A percentile compares a stretch with the other conserved stretches of the same genome.
These are phyloP conservation scores for Monascus purpureus DNA, from an alignment of 495 filamentous ascomycete genomes.

Conservation along the genomic window DNA sequence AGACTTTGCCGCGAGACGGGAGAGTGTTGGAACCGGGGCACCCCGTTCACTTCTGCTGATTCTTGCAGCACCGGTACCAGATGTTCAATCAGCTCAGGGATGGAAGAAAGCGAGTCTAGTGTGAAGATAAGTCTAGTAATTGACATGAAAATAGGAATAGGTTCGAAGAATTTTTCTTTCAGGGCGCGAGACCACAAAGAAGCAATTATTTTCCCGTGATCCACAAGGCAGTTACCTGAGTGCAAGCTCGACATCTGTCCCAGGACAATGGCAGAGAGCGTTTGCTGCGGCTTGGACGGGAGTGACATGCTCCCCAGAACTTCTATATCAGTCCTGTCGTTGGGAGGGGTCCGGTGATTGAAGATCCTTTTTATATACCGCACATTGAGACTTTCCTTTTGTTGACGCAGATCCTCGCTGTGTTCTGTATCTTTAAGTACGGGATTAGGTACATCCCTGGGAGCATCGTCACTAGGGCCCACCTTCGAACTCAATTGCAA, in stretches of 20 bases:
- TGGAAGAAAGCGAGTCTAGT: conserved; percentile 29
- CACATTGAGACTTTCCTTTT: conserved; percentile 4
- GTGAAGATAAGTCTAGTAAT: conserved; percentile 40
- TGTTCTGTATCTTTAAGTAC: conserved; percentile 3
- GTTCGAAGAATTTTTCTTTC: conserved; percentile 42
- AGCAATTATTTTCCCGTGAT: conserved; percentile 38
- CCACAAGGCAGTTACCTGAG: conserved; percentile 32
- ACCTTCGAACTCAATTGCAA: conserved; percentile 35
- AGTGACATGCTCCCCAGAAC: conserved; percentile 32
- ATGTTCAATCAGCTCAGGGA: conserved; percentile 34
- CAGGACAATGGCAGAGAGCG: conserved; percentile 43
- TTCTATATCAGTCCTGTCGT: conserved; percentile 41
- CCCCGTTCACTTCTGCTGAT: conserved; percentile 42
- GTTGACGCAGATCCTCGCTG: not conserved
- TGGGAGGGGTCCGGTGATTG: conserved; percentile 35
- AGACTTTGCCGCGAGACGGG: conserved; percentile 24
- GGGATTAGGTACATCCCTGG: conserved; percentile 11
- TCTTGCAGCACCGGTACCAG: conserved; percentile 40
- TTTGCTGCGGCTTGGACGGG: conserved; percentile 38
- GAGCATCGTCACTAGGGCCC: conserved; percentile 13
- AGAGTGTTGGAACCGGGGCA: conserved; percentile 36
- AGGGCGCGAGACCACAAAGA: conserved; percentile 50
- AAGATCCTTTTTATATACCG: conserved; percentile 44
- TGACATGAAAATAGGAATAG: conserved; percentile 44
- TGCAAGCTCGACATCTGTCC: conserved; percentile 33